phyloP scores from a whole-genome alignment of 768 basidiomycete species.

The Cyclocybe aegerita region DNA sequence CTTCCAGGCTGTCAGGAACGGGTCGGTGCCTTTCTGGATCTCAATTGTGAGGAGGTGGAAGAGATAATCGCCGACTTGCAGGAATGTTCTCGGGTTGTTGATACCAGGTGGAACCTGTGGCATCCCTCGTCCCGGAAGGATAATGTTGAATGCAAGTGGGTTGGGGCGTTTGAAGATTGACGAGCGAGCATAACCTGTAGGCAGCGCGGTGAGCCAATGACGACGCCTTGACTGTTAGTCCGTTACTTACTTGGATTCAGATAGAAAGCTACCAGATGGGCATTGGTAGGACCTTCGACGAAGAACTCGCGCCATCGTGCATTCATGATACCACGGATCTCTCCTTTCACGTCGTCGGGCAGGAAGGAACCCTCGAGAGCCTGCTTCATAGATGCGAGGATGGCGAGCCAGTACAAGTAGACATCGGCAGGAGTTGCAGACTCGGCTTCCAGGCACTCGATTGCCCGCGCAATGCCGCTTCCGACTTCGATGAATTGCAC shows the following conservation, averaged over 20 bases:
- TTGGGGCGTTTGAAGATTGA: too few relatives aligned
- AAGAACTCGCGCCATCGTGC: slow-evolving; percentile 27
- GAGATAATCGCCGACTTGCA: too few relatives aligned
- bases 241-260: slow-evolving; percentile 30
- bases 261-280: slow-evolving; percentile 29
- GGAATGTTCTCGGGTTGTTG: too few relatives aligned
- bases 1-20: too few relatives aligned
- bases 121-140: too few relatives aligned
- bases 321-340: slow-evolving; percentile 28
- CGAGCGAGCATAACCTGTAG: too few relatives aligned
- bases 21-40: too few relatives aligned
- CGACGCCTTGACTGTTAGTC: too few relatives aligned
- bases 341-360: slow-evolving; percentile 16
- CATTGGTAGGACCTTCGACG: slow-evolving; percentile 25
- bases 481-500: slow-evolving; percentile 24
- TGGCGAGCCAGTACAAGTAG: slow-evolving; percentile 34
- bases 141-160: too few relatives aligned
- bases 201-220: too few relatives aligned
- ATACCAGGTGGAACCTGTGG: too few relatives aligned
- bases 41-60: too few relatives aligned
- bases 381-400: slow-evolving; percentile 20
- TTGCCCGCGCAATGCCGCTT: slow-evolving; percentile 22
- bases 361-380: slow-evolving; percentile 11
- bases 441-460: slow-evolving; percentile 31
- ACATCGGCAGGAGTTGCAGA: slow-evolving; percentile 27